Base-by-base conservation (phyloP, 2,329 filamentous ascomycete species). In the Hymenoscyphus infarciens region DNA sequence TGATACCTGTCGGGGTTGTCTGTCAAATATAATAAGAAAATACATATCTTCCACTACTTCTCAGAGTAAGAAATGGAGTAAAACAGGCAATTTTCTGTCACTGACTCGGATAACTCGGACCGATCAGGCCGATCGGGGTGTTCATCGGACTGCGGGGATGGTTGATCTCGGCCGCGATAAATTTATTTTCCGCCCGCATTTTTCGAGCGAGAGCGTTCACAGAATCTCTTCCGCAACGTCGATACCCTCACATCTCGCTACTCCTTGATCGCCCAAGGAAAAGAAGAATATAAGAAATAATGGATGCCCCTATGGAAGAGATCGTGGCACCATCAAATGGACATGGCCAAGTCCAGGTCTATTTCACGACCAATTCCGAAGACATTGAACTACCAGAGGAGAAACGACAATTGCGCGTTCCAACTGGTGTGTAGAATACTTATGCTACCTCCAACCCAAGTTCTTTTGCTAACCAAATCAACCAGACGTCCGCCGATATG, bases 401-500 rank as follows among this genome's bases (percentile, higher is more conserved):
- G 68, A 87, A 84, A 74, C 79, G 80, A 61, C 83, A 87, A 72
- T 77, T 88, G 57, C 80, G 88, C 59, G 85, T 88, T 4, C 86
- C 86, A 13, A 82, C 83, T 68, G 82, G 84, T 85, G 73, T 64
- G 76, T 64, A 59, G 19, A 33, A 55, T 8, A 29, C 35, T 16
- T 13, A 25, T 60, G 16, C 56, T 16, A 42, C 19, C 6, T 38
- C 52, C 13, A 35, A 25, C 56, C 19, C 8, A 22, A 11, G n/a
- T 10, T 19, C 19, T 25, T 42, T 19, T 57, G 57, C 63, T 66
- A 53, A 65, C 42, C 16, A 54, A 22, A 5, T n/a, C 22, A 35
- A 35, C 25, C 64, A 85, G 86, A 88, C 68, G 85, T 89, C 70
- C 85, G 86, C 73, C 83, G 87, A 72, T 89, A 89, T 83, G 87